Base-by-base conservation (phyloP, 805 yeast species). In the Ogataea saltuana region DNA sequence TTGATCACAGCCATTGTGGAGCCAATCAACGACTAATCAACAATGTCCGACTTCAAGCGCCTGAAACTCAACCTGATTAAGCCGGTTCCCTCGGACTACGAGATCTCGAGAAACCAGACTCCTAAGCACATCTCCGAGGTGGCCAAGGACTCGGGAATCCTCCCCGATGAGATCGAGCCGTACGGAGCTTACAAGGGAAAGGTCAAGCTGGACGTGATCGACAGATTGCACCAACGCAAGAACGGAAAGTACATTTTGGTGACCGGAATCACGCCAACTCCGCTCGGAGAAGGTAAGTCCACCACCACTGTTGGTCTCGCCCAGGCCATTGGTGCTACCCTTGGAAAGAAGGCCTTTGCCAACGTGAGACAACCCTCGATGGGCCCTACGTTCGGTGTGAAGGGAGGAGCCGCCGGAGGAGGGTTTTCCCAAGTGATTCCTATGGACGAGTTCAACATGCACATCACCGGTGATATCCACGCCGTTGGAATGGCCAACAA, bases 331-430 rank as follows among this genome's bases (percentile, higher is more conserved):
- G 95, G 96, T 48, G 97, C 97, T 19, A 95, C 88, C 59, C 74
- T 91, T 57, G 77, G 81, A 40, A 81, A 80, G 64, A 83, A 84
- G 45, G 82, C 95, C 28, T 81, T 90, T 65, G 99, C 98, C 41
- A 89, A 88, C 59, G 96, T 91, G 39, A 85, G 99, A 66, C 99
- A 91, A 66, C 98, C 98, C 21, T 85, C 95, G 8, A 88, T 91
- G 97, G 98, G 98, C 29, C 99, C 99, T 39, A 91, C 98, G 15
- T 91, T 91, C 59, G 99, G 99, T 65, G 89, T 91, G 58, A 91
- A 91, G 71, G 99, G 99, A 60, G 98, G 98, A 67, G 99, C 99
- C 45, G 98, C 98, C 15, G 99, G 99, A 57, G 99, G 98, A 63
- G 98, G 98, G 36, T 91, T 89, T 67, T 78, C 98, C 2, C 98